Base-by-base conservation (phyloP, 441 rosid genomes). In the Metrosideros polymorpha region DNA sequence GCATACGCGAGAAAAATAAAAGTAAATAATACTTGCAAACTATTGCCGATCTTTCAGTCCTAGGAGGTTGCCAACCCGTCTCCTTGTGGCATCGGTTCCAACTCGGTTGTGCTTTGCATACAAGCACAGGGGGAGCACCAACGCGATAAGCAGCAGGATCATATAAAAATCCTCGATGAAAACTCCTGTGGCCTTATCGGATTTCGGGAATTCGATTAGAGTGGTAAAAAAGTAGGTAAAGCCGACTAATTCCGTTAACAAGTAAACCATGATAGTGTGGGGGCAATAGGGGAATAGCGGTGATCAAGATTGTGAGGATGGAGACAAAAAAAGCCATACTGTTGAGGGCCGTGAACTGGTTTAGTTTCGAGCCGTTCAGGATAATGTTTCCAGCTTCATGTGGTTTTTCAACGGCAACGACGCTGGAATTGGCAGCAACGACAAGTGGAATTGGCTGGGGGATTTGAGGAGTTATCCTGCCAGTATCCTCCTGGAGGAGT, bases 161-260 rank as follows among this genome's bases (percentile, higher is more conserved):
- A 4, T 32, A 17, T 2, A 2, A 63, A 52, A 2, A 2, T 0
- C 42, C 43, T 9, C 17, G 10, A 18, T 15, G 76, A 32, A 3
- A 4, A 2, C 32, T 29, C 22, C 75, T n/a, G n/a, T n/a, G 24
- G 7, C 1, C 12, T 4, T 18, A 5, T 32, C 43, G 13, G 76
- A 0, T 18, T 63, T 18, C 4, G 66, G 66, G 9, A 6, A 6
- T 14, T 5, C 66, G 4, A 2, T 6, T 6, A 14, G 1, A n/a
- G 4, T 0, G 35, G 66, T n/a, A 3, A 7, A 1, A 5, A 27
- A 56, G 7, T 27, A 56, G 30, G 29, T 6, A 56, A 2, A 0
- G 5, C 61, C 7, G 3, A n/a, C 14, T 0, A 56, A 9, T 0
- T 4, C 1, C 19, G 13, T 3, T 6, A 29, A 6, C 0, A 6